Percentiles rank a stretch among this genome's conserved stretches.
phyloP scores from a whole-genome alignment of 2,329 filamentous ascomycete genomes.

The Lachnellula occidentalis region DNA sequence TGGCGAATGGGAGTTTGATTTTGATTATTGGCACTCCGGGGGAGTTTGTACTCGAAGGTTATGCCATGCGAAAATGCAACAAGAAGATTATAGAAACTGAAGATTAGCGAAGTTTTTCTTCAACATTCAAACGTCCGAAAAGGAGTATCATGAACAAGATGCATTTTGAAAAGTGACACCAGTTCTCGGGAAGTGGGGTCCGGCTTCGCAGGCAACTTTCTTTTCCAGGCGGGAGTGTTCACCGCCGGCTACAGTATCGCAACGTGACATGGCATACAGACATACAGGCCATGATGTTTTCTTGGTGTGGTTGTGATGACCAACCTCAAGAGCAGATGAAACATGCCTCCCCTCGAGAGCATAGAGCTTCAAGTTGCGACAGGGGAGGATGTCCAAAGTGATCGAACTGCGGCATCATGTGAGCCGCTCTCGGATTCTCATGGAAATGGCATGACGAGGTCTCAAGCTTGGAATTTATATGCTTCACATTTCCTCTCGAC shows the following conservation, averaged over 20 bases:
- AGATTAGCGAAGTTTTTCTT: not conserved
- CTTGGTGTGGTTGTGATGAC: no score
- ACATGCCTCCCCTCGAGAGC: not conserved
- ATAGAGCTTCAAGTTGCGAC: not conserved
- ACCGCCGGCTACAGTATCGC: not conserved
- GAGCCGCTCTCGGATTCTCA: not conserved
- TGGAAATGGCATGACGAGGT: slow-evolving; percentile 25
- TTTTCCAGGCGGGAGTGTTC: not conserved
- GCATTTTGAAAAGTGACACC: not conserved
- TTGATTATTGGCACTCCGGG: not conserved
- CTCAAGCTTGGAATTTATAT: slow-evolving; percentile 40
- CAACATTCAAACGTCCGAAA: not conserved
- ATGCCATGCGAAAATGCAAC: not conserved
- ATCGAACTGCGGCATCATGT: not conserved
- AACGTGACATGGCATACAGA: no score
- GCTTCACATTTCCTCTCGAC: slow-evolving; percentile 50
- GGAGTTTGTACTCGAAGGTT: no score
- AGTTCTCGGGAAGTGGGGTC: not conserved
- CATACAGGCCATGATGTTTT: no score
- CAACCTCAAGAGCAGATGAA: no score
- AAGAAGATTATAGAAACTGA: not conserved
- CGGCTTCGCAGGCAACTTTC: no score
- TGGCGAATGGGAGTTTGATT: slow-evolving; percentile 10
- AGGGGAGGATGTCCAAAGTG: not conserved
- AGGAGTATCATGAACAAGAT: not conserved